Percentiles rank a stretch among this genome's conserved stretches.
Conservation (phyloP, 2,329 filamentous ascomycete genomes). For the Reticulascus tulasneorum region DNA sequence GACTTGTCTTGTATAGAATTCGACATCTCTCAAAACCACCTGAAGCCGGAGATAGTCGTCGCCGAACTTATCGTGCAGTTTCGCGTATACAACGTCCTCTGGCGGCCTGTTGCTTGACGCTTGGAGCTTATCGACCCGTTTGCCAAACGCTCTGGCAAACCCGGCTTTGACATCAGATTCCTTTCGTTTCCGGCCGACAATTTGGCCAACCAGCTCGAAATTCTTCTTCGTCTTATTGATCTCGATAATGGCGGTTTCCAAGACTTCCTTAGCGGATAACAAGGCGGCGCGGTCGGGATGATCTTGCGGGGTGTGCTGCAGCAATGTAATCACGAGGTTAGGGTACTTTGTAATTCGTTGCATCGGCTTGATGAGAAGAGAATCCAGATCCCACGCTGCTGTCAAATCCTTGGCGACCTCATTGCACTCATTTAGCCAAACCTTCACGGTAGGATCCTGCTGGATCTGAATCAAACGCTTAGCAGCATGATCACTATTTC, state of each 20-base stretch:
- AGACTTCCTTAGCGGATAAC: conserved; percentile 41
- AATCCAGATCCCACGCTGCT: conserved; percentile 90
- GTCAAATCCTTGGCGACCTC: conserved; percentile 90
- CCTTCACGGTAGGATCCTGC: conserved; percentile 60
- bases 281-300: conserved; percentile 78
- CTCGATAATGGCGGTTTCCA: conserved; percentile 69
- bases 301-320: conserved; percentile 73
- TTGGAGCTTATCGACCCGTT: conserved; percentile 80
- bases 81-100: conserved; percentile 78
- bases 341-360: conserved; percentile 94
- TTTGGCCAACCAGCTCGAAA: conserved; percentile 85
- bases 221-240: conserved; percentile 97
- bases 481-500: conserved; percentile 59
- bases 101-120: conserved; percentile 56
- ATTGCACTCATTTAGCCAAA: conserved; percentile 93
- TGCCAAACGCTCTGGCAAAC: conserved; percentile 83
- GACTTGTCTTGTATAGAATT: conserved; percentile 82
- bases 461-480: conserved; percentile 61
- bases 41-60: conserved; percentile 91
- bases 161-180: conserved; percentile 84
- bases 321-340: conserved; percentile 73
- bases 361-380: conserved; percentile 94
- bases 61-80: conserved; percentile 79
- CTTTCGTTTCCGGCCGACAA: conserved; percentile 79
- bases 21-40: conserved; percentile 89